Conservation (phyloP, 2,329 filamentous ascomycete species). For the Beauveria brongniartii region DNA sequence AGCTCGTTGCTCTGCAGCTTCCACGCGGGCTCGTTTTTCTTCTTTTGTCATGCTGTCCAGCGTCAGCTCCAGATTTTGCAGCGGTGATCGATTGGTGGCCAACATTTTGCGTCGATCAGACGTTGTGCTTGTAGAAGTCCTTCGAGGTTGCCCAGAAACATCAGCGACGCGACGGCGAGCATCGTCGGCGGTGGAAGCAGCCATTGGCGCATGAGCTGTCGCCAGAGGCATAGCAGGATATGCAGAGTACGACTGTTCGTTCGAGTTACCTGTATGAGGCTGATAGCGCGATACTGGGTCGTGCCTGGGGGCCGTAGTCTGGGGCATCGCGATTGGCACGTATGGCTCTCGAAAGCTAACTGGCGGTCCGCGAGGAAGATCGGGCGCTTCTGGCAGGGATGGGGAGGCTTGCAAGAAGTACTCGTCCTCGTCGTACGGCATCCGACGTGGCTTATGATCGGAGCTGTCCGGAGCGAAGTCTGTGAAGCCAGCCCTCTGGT, state of each 20-base stretch:
- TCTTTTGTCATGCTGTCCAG: slow-evolving; percentile 92
- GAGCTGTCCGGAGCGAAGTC: slow-evolving; percentile 28
- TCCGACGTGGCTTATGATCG: slow-evolving; percentile 30
- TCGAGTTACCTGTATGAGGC: slow-evolving; percentile 3
- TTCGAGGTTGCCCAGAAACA: slow-evolving; percentile 24
- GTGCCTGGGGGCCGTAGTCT: slow-evolving; percentile 12
- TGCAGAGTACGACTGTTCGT: neutral
- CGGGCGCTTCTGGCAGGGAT: slow-evolving; percentile 46
- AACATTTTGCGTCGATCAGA: slow-evolving; percentile 48
- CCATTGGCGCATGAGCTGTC: neutral
- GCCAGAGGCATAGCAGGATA: neutral
- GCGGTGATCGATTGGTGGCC: slow-evolving; percentile 76
- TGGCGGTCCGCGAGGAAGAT: slow-evolving; percentile 52
- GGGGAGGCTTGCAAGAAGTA: slow-evolving; percentile 28
- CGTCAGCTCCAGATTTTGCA: slow-evolving; percentile 88
- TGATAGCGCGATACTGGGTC: slow-evolving; percentile 5
- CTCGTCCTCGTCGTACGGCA: slow-evolving; percentile 30
- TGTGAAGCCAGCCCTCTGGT: slow-evolving; percentile 37
- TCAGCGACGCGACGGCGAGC: slow-evolving; percentile 9
- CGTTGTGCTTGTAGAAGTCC: slow-evolving; percentile 29
- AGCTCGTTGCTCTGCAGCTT: slow-evolving; percentile 70
- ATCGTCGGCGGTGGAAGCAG: neutral
- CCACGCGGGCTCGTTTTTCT: slow-evolving; percentile 78
- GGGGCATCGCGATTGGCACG: neutral
- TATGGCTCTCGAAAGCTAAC: slow-evolving; percentile 46